These are phyloP conservation scores for Picochlorum costavermella DNA, from an alignment of 139 green algal genomes.

Conservation along the genomic window DNA sequence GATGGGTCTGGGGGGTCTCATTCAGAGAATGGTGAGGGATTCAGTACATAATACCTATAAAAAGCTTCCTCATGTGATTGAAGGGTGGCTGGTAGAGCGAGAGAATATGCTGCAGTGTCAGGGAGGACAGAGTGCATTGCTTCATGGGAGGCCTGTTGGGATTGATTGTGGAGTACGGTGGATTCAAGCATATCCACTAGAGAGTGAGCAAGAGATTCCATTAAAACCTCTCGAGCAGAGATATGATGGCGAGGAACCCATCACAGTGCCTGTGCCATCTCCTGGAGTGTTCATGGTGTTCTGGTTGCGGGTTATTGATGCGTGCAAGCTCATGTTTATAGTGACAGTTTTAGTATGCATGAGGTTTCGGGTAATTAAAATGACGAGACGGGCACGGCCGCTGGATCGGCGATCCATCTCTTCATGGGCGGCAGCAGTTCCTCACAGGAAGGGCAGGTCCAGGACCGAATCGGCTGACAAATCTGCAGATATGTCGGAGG, in stretches of 20 bases:
- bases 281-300: background rate
- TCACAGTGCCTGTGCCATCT: background rate
- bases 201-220: background rate
- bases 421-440: no score
- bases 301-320: background rate
- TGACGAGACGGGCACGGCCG: background rate
- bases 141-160: slow-evolving; percentile 24
- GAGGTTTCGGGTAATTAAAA: background rate
- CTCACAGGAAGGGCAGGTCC: no score
- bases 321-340: background rate
- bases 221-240: no score
- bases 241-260: background rate
- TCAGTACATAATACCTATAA: slow-evolving; percentile 25
- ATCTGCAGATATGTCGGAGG: no score
- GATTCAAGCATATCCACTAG: background rate
- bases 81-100: slow-evolving; percentile 25
- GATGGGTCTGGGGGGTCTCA: slow-evolving; percentile 30
- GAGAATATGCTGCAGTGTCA: slow-evolving; percentile 18
- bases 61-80: slow-evolving; percentile 31
- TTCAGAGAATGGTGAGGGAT: slow-evolving; percentile 28
- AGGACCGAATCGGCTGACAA: no score
- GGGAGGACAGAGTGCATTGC: slow-evolving; percentile 13
- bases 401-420: no score
- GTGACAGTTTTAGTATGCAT: slow-evolving; percentile 1
- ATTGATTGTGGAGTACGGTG: slow-evolving; percentile 18